Evolutionary conservation across 495 filamentous ascomycete genomes (phyloP).

Genomic region (Terfezia boudieri): DNA sequence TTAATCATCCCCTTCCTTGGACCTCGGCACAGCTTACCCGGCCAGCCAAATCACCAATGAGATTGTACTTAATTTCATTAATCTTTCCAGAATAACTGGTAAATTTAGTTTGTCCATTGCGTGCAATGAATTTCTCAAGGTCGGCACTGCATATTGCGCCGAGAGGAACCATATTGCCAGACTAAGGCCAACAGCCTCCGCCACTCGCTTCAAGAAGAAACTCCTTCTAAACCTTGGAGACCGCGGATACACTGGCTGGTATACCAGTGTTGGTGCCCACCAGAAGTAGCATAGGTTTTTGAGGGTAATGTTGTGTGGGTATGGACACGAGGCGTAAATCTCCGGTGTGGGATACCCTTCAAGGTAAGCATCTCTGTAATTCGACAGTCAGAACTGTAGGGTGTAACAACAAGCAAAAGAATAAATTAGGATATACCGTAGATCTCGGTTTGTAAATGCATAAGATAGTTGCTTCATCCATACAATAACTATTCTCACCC

Average conservation of each 20-base stretch:
- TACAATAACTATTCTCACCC: conserved; percentile 40
- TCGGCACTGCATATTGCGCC: conserved; percentile 79
- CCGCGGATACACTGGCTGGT: conserved; percentile 89
- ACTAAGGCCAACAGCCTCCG: conserved; percentile 48
- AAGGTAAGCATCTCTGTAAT: conserved; percentile 46
- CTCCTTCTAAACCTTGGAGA: conserved; percentile 53
- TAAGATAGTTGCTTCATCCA: conserved; percentile 93
- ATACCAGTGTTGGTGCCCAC: conserved; percentile 89
- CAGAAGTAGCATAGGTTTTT: conserved; percentile 80
- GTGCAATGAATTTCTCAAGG: conserved; percentile 68
- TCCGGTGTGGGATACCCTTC: conserved; percentile 51
- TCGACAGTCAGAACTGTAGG: not conserved
- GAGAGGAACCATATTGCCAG: conserved; percentile 83
- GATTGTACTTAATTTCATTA: conserved; percentile 88
- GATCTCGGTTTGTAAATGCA: conserved; percentile 86
- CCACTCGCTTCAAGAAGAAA: conserved; percentile 63
- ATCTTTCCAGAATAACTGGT: conserved; percentile 60
- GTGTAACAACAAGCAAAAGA: conserved; percentile 29
- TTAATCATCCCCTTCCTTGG: too few species aligned
- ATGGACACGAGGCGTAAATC: conserved; percentile 63
- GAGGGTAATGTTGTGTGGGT: conserved; percentile 73
- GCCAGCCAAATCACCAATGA: conserved; percentile 87
- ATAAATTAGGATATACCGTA: conserved; percentile 59
- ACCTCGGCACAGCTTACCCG: conserved; percentile 22
- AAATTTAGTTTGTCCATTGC: conserved; percentile 64